These are phyloP conservation scores for Zygosaccharomyces sapae DNA, from an alignment of 1,139 yeast species.

Conservation along the genomic window DNA sequence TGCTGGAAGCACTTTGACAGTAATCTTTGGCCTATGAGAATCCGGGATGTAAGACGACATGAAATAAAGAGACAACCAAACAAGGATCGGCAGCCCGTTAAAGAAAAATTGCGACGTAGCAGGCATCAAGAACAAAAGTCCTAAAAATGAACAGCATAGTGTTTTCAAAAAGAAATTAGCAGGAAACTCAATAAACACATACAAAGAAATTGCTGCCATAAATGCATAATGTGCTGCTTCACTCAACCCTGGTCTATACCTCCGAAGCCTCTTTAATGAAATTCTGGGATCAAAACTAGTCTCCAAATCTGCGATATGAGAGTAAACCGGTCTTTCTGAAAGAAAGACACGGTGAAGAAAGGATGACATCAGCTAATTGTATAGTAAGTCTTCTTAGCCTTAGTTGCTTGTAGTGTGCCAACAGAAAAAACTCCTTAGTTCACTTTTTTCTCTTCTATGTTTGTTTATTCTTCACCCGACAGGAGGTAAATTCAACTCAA, in stretches of 20 bases:
- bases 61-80: slow-evolving; percentile 86
- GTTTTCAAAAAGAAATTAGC: slow-evolving; percentile 35
- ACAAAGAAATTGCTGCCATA: slow-evolving; percentile 45
- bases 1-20: slow-evolving; percentile 88
- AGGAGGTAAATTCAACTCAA: neutral
- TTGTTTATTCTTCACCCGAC: neutral
- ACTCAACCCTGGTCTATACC: slow-evolving; percentile 45
- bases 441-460: neutral
- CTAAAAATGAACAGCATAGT: slow-evolving; percentile 30
- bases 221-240: slow-evolving; percentile 54
- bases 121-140: slow-evolving; percentile 53
- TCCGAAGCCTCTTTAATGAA: slow-evolving; percentile 47
- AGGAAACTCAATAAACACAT: slow-evolving; percentile 43
- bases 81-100: slow-evolving; percentile 77
- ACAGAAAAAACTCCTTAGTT: too few relatives aligned
- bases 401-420: too few relatives aligned
- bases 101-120: slow-evolving; percentile 80
- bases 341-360: slow-evolving; percentile 42
- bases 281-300: slow-evolving; percentile 54
- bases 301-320: slow-evolving; percentile 53
- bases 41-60: slow-evolving; percentile 75
- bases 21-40: slow-evolving; percentile 79
- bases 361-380: slow-evolving; percentile 2
- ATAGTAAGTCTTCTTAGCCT: neutral
- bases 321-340: slow-evolving; percentile 56